Evolutionary conservation across 257 asterid species (phyloP).

Genomic region (Linaria vulgaris): DNA sequence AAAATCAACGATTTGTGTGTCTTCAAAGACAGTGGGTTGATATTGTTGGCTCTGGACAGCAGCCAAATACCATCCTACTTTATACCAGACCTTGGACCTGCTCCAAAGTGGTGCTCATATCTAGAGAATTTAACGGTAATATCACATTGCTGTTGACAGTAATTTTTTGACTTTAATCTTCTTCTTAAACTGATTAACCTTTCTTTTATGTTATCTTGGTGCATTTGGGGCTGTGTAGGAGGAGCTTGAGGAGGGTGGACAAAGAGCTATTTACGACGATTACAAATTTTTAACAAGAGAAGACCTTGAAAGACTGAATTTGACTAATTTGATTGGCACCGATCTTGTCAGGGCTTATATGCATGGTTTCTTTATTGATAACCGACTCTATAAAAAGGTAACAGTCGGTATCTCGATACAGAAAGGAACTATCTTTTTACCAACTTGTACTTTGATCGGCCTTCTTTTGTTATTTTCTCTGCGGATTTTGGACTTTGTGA

Average conservation of each 20-base stretch:
- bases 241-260: constrained; percentile 91
- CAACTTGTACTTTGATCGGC: not conserved
- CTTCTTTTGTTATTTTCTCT: not conserved
- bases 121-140: constrained; percentile 78
- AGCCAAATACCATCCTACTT: constrained; percentile 91
- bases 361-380: constrained; percentile 90
- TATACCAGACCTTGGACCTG: constrained; percentile 96
- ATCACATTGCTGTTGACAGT: not conserved
- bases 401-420: constrained; percentile 12
- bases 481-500: not conserved
- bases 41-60: constrained; percentile 80
- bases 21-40: constrained; percentile 75
- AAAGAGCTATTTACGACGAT: constrained; percentile 86
- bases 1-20: constrained; percentile 84
- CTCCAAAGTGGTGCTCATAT: constrained; percentile 94
- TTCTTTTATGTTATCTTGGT: constrained; percentile 12
- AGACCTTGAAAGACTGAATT: constrained; percentile 70
- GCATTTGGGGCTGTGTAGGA: constrained; percentile 50
- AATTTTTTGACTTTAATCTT: constrained; percentile 20
- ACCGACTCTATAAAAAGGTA: constrained; percentile 86
- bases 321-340: constrained; percentile 80
- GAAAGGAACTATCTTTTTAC: not conserved
- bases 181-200: constrained; percentile 9
- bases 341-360: constrained; percentile 82
- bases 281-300: constrained; percentile 86